Conservation (phyloP, 2,329 filamentous ascomycete genomes). For the Xylariaceae sp. region DNA sequence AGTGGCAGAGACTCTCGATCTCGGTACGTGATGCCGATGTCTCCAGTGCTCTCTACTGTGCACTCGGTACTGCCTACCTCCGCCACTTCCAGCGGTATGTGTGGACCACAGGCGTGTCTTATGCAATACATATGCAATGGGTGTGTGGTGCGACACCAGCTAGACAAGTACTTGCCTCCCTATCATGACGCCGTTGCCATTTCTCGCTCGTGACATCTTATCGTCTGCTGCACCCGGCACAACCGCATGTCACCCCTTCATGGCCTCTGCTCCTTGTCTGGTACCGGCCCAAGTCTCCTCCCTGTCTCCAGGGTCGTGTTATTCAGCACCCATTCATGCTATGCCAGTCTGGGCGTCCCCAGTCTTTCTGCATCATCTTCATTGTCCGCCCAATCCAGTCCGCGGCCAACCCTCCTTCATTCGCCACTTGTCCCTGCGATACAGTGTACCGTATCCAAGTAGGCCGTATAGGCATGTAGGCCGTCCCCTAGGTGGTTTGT, state of each 20-base stretch:
- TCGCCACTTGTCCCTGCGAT: constrained; percentile 14
- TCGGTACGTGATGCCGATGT: background rate
- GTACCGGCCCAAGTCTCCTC: constrained; percentile 1
- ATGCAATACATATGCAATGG: background rate
- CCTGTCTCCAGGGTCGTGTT: constrained; percentile 1
- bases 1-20: background rate
- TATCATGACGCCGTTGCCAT: constrained; percentile 9
- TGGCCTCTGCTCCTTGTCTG: constrained; percentile 7
- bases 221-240: constrained; percentile 1
- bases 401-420: constrained; percentile 27
- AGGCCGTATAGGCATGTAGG: background rate
- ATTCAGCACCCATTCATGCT: constrained; percentile 23
- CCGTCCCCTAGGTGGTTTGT: constrained; percentile 1
- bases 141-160: background rate
- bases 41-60: background rate
- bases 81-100: background rate
- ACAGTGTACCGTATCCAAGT: background rate
- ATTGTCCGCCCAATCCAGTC: constrained; percentile 31
- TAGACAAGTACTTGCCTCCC: background rate
- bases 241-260: constrained; percentile 12
- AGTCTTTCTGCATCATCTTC: constrained; percentile 31
- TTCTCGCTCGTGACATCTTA: constrained; percentile 15
- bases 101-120: background rate
- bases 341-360: constrained; percentile 21
- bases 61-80: background rate